Evolutionary conservation across 2,329 filamentous ascomycete species (phyloP), one percentile per base, ranked within the genome.

Genomic region (Xylaria sp.): DNA sequence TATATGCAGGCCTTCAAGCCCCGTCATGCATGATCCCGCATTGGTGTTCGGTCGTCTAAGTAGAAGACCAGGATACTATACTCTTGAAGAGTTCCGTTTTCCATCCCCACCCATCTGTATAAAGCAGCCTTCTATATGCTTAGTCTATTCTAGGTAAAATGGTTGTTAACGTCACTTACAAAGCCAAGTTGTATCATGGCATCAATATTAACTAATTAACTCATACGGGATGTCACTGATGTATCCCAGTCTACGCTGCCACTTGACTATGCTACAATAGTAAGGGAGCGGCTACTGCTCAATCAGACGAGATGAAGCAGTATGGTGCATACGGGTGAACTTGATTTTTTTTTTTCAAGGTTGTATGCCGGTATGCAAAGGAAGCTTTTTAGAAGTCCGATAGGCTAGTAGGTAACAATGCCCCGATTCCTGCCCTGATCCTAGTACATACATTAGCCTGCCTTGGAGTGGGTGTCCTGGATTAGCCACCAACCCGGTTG

Each of bases 401-500:
- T 66, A 66, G 58, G 58, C 63, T 34, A 34, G 39, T 32, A 52
- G n/a, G 41, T 50, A 43, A 45, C 18, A 32, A 34, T 55, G 48
- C 46, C 57, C 56, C 46, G 56, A 48, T 56, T 34, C 20, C 15
- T 39, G 34, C 45, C 36, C n/a, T n/a, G n/a, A n/a, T n/a, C n/a
- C n/a, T n/a, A n/a, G n/a, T 48, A 30, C 13, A 50, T 50, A 55
- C 62, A 59, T 65, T 53, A 46, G 55, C 39, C 43, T 60, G 50
- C 32, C 63, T 53, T 32, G 23, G 45, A 36, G 34, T 50, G 34
- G n/a, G n/a, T 7, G 58, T 41, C 52, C 63, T 62, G 62, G 58
- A 61, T 61, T 57, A 61, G 28, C 39, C 50, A 61, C 30, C 39
- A 61, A 56, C 57, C 63, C 39, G 55, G 62, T 60, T 43, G 34